phyloP scores from a whole-genome alignment of 371 early-diverging fungal species.

The Mucor saturninus region DNA sequence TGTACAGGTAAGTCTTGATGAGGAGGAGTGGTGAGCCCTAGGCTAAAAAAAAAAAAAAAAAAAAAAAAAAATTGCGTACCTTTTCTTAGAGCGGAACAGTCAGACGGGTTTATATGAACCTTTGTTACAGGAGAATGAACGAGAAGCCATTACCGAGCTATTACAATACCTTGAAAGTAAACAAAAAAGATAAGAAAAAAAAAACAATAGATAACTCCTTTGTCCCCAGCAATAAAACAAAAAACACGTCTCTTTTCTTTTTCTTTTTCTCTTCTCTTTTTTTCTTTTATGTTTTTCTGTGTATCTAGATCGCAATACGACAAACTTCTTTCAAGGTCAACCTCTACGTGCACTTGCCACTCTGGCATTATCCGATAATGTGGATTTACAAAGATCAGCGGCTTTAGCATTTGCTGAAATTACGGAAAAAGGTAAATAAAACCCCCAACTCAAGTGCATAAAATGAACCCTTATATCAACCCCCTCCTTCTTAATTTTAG shows the following conservation, averaged over 20 bases:
- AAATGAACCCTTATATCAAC: background rate
- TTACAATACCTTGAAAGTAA: constrained; percentile 79
- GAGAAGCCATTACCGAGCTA: constrained; percentile 84
- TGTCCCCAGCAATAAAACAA: background rate
- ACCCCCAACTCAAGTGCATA: background rate
- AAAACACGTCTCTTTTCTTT: background rate
- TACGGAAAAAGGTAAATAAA: constrained; percentile 68
- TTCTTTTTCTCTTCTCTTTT: background rate
- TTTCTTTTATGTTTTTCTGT: background rate
- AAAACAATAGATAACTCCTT: too few species aligned
- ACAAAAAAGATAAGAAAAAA: too few species aligned
- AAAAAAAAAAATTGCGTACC: background rate
- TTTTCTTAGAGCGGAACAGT: constrained; percentile 39
- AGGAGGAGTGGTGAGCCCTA: background rate
- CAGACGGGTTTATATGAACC: constrained; percentile 75
- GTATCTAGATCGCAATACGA: constrained; percentile 68
- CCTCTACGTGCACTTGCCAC: constrained; percentile 84
- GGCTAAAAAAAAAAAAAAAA: background rate
- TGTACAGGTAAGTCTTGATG: constrained; percentile 48
- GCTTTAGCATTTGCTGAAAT: constrained; percentile 93
- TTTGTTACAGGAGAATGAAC: constrained; percentile 82
- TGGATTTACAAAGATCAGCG: constrained; percentile 87
- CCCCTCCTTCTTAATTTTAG: constrained; percentile 21
- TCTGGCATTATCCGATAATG: constrained; percentile 83
- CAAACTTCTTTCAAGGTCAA: constrained; percentile 89